Base-by-base conservation (phyloP, 1,139 yeast species). In the Debaryomyces nepalensis region DNA sequence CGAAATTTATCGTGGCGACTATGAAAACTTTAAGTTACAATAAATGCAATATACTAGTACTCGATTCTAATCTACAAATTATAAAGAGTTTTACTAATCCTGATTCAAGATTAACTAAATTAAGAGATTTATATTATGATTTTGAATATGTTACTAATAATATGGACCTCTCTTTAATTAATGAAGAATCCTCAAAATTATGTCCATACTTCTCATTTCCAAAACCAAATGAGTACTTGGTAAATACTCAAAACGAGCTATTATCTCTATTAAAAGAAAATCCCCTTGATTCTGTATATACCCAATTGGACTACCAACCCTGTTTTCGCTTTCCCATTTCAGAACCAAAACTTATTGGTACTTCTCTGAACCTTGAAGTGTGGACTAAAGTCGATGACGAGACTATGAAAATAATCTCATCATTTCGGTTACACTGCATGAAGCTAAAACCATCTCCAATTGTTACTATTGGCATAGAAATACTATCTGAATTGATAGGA, bases 401-500 rank as follows among this genome's bases (percentile, higher is more conserved):
- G 18, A 47, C 53, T 10, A 55, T 63, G 0, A 69, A 63, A 41
- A 47, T 64, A 0, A 61, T 67, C 21, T 49, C 77, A 0, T 70
- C 83, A 1, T 62, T 81, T 40, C 84, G 79, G 41, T 39, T 81
- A 0, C 53, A 63, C 2, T 59, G 64, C 34, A 42, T 59, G 0
- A 30, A 39, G 0, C 12, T 71, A 3, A 39, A 43, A 2, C 53
- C 74, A 0, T 55, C 61, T 7, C 68, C 75, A 0, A 37, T 42
- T 9, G 59, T 62, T 38, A 66, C 76, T 2, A 67, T 78, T 48
- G 59, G 66, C 12, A 51, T 79, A 6, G 88, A 84, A 48, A 54
- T 83, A 7, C 46, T 83, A 2, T 66, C 73, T 12, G 80, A 76
- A 41, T 38, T 79, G 3, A 47, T 81, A 5, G 76, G 71, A n/a